Evolutionary conservation across 1,139 yeast species (phyloP).

Genomic region (Trichomonascaceae sp.): DNA sequence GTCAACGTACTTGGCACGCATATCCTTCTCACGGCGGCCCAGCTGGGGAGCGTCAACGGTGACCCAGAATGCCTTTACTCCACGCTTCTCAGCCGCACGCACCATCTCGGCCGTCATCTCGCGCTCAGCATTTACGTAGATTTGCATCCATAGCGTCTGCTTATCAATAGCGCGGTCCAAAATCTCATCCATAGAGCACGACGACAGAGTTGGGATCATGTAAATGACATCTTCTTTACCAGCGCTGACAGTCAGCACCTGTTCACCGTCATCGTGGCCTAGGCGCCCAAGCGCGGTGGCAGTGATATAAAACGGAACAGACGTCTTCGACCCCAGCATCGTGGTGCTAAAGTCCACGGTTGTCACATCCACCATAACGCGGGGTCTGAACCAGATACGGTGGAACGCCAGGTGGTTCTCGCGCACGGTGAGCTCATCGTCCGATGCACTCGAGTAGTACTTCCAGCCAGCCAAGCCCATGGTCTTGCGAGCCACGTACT

Average conservation of each 20-base stretch:
- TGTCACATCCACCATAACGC: conserved; percentile 61
- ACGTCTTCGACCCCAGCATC: conserved; percentile 35
- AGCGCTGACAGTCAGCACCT: conserved; percentile 37
- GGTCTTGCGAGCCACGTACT: conserved; percentile 65
- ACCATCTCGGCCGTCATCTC: conserved; percentile 47
- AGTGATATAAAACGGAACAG: conserved; percentile 42
- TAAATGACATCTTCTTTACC: conserved; percentile 35
- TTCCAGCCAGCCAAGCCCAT: conserved; percentile 79
- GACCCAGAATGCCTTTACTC: conserved; percentile 66
- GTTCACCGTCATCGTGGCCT: conserved; percentile 46
- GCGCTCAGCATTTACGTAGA: conserved; percentile 69
- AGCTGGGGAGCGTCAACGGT: conserved; percentile 93
- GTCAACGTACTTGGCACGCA: conserved; percentile 47
- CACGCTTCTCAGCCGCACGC: conserved; percentile 59
- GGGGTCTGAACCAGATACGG: conserved; percentile 74
- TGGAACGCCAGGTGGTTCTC: conserved; percentile 87
- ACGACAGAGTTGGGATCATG: conserved; percentile 45
- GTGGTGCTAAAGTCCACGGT: conserved; percentile 39
- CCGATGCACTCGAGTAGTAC: conserved; percentile 83
- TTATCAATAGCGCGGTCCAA: conserved; percentile 34
- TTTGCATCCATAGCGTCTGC: conserved; percentile 79
- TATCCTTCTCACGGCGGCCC: conserved; percentile 74
- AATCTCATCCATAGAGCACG: conserved; percentile 45
- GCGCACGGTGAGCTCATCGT: conserved; percentile 79
- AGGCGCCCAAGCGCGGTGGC: conserved; percentile 46